These are phyloP conservation scores for Ogataea ramenticola DNA, from an alignment of 805 yeast species.

Conservation along the genomic window DNA sequence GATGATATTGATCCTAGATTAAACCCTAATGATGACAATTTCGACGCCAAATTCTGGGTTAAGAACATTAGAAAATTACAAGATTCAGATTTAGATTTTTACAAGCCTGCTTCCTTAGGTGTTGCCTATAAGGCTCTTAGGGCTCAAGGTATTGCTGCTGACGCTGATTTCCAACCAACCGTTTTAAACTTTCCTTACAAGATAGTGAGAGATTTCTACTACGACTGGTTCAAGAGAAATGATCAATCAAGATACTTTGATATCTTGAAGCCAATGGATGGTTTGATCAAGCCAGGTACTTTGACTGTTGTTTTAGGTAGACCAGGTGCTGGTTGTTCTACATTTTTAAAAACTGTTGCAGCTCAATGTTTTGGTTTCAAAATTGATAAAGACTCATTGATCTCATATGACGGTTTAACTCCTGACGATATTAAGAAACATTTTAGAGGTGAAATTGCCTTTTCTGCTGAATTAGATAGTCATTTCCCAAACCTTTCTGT, in stretches of 20 bases:
- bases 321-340: conserved; percentile 79
- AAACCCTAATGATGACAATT: conserved; percentile 53
- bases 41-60: conserved; percentile 60
- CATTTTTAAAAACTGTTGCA: conserved; percentile 53
- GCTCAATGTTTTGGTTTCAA: conserved; percentile 55
- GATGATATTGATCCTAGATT: conserved; percentile 31
- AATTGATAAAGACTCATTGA: conserved; percentile 35
- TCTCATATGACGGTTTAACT: conserved; percentile 50
- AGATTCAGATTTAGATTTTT: conserved; percentile 52
- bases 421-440: conserved; percentile 42
- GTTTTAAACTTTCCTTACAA: conserved; percentile 37
- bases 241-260: conserved; percentile 33
- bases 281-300: conserved; percentile 53
- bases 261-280: conserved; percentile 62
- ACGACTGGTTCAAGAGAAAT: conserved; percentile 17
- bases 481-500: conserved; percentile 68
- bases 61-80: conserved; percentile 50
- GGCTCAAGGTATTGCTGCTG: conserved; percentile 60
- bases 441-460: conserved; percentile 63
- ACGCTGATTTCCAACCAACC: conserved; percentile 60
- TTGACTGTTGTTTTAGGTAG: conserved; percentile 68
- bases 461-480: conserved; percentile 59
- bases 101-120: conserved; percentile 54
- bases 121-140: conserved; percentile 50
- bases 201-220: conserved; percentile 22